Percentiles rank a stretch among this genome's conserved stretches.
phyloP scores from a whole-genome alignment of 805 yeast genomes.

The Blastobotrys terrestris region DNA sequence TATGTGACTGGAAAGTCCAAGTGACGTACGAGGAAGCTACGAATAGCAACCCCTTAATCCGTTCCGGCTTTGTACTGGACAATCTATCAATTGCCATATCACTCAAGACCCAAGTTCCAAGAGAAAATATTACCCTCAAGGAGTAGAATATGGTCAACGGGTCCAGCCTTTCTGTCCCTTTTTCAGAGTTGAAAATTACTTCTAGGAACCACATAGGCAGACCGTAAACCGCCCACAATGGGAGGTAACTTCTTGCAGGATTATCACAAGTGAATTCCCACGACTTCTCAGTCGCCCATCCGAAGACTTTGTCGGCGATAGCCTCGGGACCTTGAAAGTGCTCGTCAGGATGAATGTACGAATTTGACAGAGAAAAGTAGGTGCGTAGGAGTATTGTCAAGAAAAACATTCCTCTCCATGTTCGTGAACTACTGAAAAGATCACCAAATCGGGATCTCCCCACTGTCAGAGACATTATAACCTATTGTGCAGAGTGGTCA shows the following conservation, averaged over 20 bases:
- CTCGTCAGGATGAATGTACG: constrained; percentile 97
- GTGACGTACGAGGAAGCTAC: constrained; percentile 62
- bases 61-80: constrained; percentile 44
- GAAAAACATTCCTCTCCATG: constrained; percentile 46
- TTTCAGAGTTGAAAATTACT: constrained; percentile 21
- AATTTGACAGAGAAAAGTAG: constrained; percentile 56
- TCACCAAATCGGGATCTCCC: background rate
- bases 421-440: constrained; percentile 1
- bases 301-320: constrained; percentile 40
- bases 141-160: constrained; percentile 51
- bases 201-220: constrained; percentile 47
- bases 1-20: constrained; percentile 74
- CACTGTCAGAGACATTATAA: background rate
- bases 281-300: constrained; percentile 48
- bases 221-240: constrained; percentile 62
- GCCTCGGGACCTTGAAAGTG: constrained; percentile 89
- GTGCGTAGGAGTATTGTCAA: constrained; percentile 44
- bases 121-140: constrained; percentile 43
- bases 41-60: constrained; percentile 34
- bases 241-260: constrained; percentile 68
- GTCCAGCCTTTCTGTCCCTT: constrained; percentile 21
- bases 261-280: constrained; percentile 69
- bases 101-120: constrained; percentile 33
- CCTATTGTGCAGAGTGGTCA: too few relatives aligned
- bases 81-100: constrained; percentile 42